A percentile compares a stretch with the other conserved stretches of the same genome.
Evolutionary conservation across 2,329 filamentous ascomycete species (phyloP).

Genomic region (Diplocarpon mali): DNA sequence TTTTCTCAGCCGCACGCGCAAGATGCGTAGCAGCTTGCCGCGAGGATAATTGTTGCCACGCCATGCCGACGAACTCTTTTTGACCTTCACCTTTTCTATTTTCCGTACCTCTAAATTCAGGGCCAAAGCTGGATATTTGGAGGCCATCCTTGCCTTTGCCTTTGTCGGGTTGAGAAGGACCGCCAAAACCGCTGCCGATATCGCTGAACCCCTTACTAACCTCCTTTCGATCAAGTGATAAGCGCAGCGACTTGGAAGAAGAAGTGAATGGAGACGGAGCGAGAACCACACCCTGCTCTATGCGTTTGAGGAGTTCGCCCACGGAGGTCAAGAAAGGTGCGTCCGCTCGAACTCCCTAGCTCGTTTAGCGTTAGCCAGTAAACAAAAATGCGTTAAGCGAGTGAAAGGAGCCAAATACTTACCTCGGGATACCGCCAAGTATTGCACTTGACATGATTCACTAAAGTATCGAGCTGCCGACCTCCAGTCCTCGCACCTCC

Average conservation of each 20-base stretch:
- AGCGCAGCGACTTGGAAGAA: not conserved
- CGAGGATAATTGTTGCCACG: not conserved
- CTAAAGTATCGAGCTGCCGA: conserved; percentile 6
- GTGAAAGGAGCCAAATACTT: not conserved
- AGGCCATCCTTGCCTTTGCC: too few species aligned
- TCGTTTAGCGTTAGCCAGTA: conserved; percentile 10
- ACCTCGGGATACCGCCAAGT: conserved; percentile 4
- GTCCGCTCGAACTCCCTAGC: conserved; percentile 11
- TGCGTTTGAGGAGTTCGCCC: conserved; percentile 12
- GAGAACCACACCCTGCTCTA: conserved; percentile 3
- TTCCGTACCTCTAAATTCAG: not conserved
- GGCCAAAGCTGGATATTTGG: not conserved
- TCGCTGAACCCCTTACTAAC: not conserved
- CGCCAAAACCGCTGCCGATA: not conserved
- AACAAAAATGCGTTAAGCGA: not conserved
- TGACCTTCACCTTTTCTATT: not conserved
- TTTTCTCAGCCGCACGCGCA: not conserved
- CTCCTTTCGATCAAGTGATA: not conserved
- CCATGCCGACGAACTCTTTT: not conserved
- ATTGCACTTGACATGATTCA: not conserved
- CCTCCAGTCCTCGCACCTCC: not conserved
- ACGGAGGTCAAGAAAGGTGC: conserved; percentile 8
- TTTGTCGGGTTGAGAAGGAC: too few species aligned
- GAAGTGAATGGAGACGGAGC: not conserved
- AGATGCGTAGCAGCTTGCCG: not conserved